Evolutionary conservation across 2,329 filamentous ascomycete genomes (phyloP).

Genomic region (Monosporascus sp.): DNA sequence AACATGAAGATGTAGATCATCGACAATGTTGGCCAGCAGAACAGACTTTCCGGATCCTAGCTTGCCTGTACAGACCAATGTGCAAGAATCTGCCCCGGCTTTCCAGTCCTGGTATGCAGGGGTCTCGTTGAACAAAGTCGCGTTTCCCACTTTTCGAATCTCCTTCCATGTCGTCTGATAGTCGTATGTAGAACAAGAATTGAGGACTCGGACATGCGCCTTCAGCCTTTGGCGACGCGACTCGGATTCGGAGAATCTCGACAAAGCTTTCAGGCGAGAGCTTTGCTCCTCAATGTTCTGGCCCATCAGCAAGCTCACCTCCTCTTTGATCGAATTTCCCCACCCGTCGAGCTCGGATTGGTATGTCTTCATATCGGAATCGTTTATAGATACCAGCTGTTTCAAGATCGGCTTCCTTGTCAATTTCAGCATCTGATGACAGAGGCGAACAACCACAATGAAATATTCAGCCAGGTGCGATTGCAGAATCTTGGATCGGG

Average conservation of each 20-base stretch:
- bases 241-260: background rate
- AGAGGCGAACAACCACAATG: conserved; percentile 32
- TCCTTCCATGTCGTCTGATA: conserved; percentile 36
- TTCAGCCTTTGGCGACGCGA: conserved; percentile 5
- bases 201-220: conserved; percentile 22
- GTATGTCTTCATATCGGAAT: conserved; percentile 26
- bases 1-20: conserved; percentile 26
- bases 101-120: conserved; percentile 2
- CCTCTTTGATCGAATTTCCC: conserved; percentile 30
- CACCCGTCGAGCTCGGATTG: conserved; percentile 28
- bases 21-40: conserved; percentile 36
- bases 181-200: conserved; percentile 36
- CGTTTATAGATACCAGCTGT: conserved; percentile 26
- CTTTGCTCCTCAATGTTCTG: background rate
- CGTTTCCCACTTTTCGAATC: conserved; percentile 32
- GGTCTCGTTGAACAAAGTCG: conserved; percentile 16
- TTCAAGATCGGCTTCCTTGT: conserved; percentile 26
- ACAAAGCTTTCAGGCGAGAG: conserved; percentile 1
- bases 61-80: conserved; percentile 32
- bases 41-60: conserved; percentile 41
- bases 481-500: conserved; percentile 30
- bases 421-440: conserved; percentile 28
- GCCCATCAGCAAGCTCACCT: background rate
- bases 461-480: conserved; percentile 35
- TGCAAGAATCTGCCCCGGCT: conserved; percentile 4